Evolutionary conservation across 1,284 basidiomycete species (phyloP), one percentile per base, ranked within the genome.

Genomic region (Rhizopogon hawkerae): DNA sequence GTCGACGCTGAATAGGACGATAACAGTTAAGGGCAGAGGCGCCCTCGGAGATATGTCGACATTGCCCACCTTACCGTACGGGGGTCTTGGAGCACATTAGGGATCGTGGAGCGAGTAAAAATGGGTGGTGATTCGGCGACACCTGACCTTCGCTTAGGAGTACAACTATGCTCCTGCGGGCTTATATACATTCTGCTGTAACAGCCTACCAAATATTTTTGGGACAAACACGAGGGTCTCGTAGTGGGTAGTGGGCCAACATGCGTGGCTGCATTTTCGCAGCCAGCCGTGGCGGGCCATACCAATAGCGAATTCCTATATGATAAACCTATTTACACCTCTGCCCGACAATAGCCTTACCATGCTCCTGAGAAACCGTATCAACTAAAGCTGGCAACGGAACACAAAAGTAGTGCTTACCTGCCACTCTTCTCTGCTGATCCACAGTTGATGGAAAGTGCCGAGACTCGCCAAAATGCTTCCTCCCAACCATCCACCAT

Each of bases 371-470:
- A 47, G 47, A 46, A 23, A 18, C 26, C 34, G 36, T 26, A 36
- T 24, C 37, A 36, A 36, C 56, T 24, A 51, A 55, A 34, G 26
- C 10, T 10, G 1, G 18, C 18, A 26, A 31, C 10, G 36, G 29
- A n/a, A 13, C 57, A 47, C 9, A 21, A 48, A 5, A 18, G 18
- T 3, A 18, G 5, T 18, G 69, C 79, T 35, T 52, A 86, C 89
- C 76, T 89, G 80, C 84, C 89, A 94, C 62, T 95, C 92, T 65
- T 93, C 90, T 61, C 77, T 82, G 62, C 89, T 92, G 60, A 94
- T 90, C 92, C 92, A 94, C 35, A 94, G 70, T 61, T 97, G 93
- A 67, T 98, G 93, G 78, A 97, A 98, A 11, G 92, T 95, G 24
- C 94, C 94, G 60, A 97, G 69, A 61, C 89, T 92, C 0, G 88